Evolutionary conservation across 2,329 filamentous ascomycete genomes (phyloP), one percentile per base, ranked within the genome.

Genomic region (Xylariaceae sp.): DNA sequence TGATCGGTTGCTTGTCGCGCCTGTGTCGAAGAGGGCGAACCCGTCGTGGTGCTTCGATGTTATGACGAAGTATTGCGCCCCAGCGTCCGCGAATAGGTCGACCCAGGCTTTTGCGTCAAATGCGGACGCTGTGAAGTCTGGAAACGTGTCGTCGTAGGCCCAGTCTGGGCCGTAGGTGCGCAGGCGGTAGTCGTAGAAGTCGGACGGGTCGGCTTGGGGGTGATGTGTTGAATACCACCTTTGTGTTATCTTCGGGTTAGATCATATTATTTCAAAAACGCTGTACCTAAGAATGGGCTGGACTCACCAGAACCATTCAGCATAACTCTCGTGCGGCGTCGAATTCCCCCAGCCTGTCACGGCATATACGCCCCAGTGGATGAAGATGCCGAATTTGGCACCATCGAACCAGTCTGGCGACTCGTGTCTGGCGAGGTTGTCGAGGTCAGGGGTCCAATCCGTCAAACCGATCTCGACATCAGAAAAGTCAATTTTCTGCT

Each of bases 331-430:
- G 47, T 75, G 63, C 1, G 70, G 67, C 2, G 70, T 69, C 4
- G 72, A 72, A 60, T 77, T 77, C 3, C 83, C 83, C 82, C 82
- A 86, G 3, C 78, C 82, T 0, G 83, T 79, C 0, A 85, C 82
- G 0, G 80, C 70, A 61, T 84, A 86, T 0, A 78, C 72, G 0
- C 83, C 83, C 81, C 83, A 86, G 58, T 86, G 83, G 36, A 86
- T 82, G 64, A 87, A 86, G 33, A 86, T 86, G 0, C 84, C 83
- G 58, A 75, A 86, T 55, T 87, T 86, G 19, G 75, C 79, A 37
- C 78, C 74, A 51, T 82, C 75, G 61, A 78, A 86, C 83, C 83
- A 86, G 4, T 76, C 72, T 0, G 82, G 82, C 12, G 76, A 76
- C 65, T 74, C 73, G 43, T 79, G 76, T 16, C 67, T 68, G 1